These are phyloP conservation scores for Gentiana dahurica DNA, from an alignment of 257 asterid genomes.

Conservation along the genomic window DNA sequence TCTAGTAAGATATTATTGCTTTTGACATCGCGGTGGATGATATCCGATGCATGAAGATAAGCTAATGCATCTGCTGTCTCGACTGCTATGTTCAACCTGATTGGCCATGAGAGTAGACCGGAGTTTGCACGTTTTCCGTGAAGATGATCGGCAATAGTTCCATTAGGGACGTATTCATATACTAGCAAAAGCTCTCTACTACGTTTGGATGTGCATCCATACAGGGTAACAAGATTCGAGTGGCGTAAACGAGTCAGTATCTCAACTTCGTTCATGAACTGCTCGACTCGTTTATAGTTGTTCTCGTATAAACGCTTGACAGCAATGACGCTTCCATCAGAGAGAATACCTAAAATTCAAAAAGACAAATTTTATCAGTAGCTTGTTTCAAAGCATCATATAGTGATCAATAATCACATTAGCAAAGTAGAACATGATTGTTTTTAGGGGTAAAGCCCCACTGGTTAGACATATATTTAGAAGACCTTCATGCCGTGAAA, in stretches of 20 bases:
- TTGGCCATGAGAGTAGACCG: constrained; percentile 73
- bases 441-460: too few species aligned
- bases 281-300: constrained; percentile 81
- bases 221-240: constrained; percentile 55
- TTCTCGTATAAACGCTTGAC: constrained; percentile 78
- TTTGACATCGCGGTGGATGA: constrained; percentile 86
- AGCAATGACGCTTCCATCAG: constrained; percentile 73
- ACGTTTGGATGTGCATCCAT: constrained; percentile 78
- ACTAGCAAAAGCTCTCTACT: constrained; percentile 70
- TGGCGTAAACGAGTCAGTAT: constrained; percentile 57
- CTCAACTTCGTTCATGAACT: constrained; percentile 83
- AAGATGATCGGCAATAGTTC: constrained; percentile 90
- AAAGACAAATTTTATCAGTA: too few species aligned
- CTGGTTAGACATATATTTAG: too few species aligned
- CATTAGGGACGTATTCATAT: constrained; percentile 69
- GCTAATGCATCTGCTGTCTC: constrained; percentile 74
- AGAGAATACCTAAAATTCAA: constrained; percentile 35
- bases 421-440: too few species aligned
- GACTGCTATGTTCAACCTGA: constrained; percentile 70
- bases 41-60: constrained; percentile 55
- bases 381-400: too few species aligned
- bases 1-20: constrained; percentile 81
- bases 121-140: constrained; percentile 64
- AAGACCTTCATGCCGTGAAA: too few species aligned
- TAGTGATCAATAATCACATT: too few species aligned